Conservation (phyloP, 306 rosid species). For the Casuarina glauca region DNA sequence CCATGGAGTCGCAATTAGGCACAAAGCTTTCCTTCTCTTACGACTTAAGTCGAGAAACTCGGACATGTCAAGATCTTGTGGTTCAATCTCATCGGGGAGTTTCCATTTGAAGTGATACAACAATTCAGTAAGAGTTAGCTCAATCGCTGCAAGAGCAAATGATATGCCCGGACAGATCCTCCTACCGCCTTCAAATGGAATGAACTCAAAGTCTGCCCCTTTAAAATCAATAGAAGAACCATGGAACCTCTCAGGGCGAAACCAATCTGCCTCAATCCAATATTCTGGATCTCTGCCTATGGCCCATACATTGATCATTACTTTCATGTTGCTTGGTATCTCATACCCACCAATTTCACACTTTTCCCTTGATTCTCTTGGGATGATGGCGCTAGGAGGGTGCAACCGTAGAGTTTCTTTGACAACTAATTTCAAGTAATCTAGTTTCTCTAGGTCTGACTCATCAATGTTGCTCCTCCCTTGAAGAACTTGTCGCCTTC, state of each 20-base stretch:
- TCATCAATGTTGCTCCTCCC: constrained; percentile 17
- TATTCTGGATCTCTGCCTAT: constrained; percentile 42
- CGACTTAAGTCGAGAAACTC: not conserved
- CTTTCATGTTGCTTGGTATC: constrained; percentile 26
- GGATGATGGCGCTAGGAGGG: constrained; percentile 31
- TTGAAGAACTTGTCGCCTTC: constrained; percentile 15
- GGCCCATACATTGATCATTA: constrained; percentile 38
- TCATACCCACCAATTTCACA: constrained; percentile 32
- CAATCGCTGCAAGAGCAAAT: not conserved
- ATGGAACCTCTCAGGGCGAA: constrained; percentile 15
- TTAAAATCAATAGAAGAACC: not conserved
- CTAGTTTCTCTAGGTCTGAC: constrained; percentile 19
- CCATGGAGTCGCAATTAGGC: not conserved
- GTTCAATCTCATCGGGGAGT: constrained; percentile 2
- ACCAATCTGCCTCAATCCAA: constrained; percentile 26
- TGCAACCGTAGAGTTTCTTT: constrained; percentile 40
- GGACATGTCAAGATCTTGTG: constrained; percentile 14
- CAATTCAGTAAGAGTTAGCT: constrained; percentile 12
- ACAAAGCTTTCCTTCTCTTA: not conserved
- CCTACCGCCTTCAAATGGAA: constrained; percentile 36
- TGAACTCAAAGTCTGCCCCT: not conserved
- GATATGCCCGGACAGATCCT: constrained; percentile 7
- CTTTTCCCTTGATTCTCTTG: constrained; percentile 27
- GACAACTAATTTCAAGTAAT: constrained; percentile 37
- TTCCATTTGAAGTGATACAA: constrained; percentile 11